Evolutionary conservation across 1,284 basidiomycete species (phyloP), one percentile per base, ranked within the genome.

Genomic region (Ceratobasidium sp.): DNA sequence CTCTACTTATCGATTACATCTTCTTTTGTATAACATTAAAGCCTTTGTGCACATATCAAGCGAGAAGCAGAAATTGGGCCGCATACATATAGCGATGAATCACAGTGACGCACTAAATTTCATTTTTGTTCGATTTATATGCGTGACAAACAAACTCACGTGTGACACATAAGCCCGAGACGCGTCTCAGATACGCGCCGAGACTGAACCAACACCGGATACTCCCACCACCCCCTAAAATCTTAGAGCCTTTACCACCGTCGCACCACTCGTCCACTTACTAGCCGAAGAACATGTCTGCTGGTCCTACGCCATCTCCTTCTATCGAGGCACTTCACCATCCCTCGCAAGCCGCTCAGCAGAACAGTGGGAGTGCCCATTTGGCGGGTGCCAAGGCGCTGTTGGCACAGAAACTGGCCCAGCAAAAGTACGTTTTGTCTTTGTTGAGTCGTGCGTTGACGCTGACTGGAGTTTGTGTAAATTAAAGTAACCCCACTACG

Each of bases 361-460:
- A 93, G 32, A 91, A 90, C 77, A 85, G 89, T 22, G 86, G 88
- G 19, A 88, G 88, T 76, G 86, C 85, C 57, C 76, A 79, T 4
- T 79, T 81, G 37, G 84, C 83, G 19, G 89, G 87, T 79, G 86
- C 88, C 76, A 96, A 94, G 83, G 95, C 95, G 0, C 87, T 97
- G 52, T 84, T 97, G 37, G 94, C 93, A 6, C 96, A 96, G 87
- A 94, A 91, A 85, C 88, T 97, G 87, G 92, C 94, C 43, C 95
- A 94, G 85, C 89, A 86, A 81, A 89, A 90, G 95, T 95, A 80
- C 81, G 92, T 88, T 44, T 17, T 11, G 13, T 51, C 7, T 57
- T 52, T 43, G 15, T 25, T 68, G 65, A 29, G n/a, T 49, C 40
- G 32, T 61, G 13, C 79, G 74, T 57, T 6, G 40, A 61, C 22